Percentiles rank a stretch among this genome's conserved stretches.
Conservation (phyloP, 106 monocot genomes). For the Allium sativum region DNA sequence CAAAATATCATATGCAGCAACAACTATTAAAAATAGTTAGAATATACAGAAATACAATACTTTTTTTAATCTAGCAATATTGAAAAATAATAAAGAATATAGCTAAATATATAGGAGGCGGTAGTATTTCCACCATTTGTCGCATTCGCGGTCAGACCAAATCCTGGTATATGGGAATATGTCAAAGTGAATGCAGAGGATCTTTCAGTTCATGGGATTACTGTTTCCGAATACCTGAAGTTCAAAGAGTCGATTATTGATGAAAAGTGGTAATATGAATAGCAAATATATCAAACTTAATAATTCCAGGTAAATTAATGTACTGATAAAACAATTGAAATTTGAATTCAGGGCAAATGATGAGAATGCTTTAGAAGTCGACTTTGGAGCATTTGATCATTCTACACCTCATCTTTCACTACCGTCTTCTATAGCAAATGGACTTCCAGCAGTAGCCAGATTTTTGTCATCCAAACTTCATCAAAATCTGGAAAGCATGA, state of each 20-base stretch:
- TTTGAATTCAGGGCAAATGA: conserved; percentile 52
- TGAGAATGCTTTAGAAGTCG: conserved; percentile 77
- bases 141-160: conserved; percentile 63
- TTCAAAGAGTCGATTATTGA: conserved; percentile 72
- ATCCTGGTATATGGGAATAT: conserved; percentile 92
- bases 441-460: conserved; percentile 48
- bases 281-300: too few relatives aligned
- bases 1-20: too few relatives aligned
- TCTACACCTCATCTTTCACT: conserved; percentile 55
- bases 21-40: too few relatives aligned
- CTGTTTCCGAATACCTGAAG: conserved; percentile 64
- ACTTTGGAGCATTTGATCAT: conserved; percentile 64
- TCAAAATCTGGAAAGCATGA: conserved; percentile 32
- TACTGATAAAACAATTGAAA: too few relatives aligned
- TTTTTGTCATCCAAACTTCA: conserved; percentile 51
- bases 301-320: too few relatives aligned
- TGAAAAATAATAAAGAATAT: too few relatives aligned
- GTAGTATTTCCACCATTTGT: conserved; percentile 67
- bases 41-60: too few relatives aligned
- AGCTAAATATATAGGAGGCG: conserved; percentile 43
- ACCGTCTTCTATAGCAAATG: conserved; percentile 81
- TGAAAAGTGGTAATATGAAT: conserved; percentile 52
- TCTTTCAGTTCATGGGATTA: conserved; percentile 61
- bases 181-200: conserved; percentile 70
- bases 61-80: too few relatives aligned